Base-by-base conservation (phyloP, 2,329 filamentous ascomycete species). In the Anthostomella pinea region DNA sequence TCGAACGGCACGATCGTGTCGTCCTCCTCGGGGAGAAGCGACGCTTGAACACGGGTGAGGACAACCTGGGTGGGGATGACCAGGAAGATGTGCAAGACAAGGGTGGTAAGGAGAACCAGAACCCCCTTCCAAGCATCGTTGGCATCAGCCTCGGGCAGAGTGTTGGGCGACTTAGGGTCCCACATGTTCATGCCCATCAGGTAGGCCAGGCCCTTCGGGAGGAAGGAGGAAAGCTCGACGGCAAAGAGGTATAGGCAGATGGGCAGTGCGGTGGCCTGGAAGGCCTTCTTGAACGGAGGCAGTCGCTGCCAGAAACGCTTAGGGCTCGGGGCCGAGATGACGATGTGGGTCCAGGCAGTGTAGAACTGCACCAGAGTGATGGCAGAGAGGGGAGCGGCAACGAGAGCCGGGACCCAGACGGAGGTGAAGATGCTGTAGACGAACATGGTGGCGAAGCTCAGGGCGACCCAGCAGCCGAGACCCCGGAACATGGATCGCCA, bases 1-100 rank as follows among this genome's bases (percentile, higher is more conserved):
- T 97, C 91, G 54, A 97, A 95, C 20, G 87, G 83, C 22, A 97
- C 82, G 47, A 96, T 85, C 17, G 87, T 81, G 65, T 94, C 84
- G 49, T 89, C 77, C 13, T 87, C 81, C 41, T 87, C 83, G 1
- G 88, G 79, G 3, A 97, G 79, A 51, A 95, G 80, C 31, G 87
- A 91, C 6, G 90, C 89, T 60, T 95, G 88, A 22, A 95, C 81
- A 45, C 91, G 87, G 48, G 85, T 73, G 41, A 95, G 78, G 15
- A 87, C 77, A 20, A 91, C 85, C 41, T 78, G 75, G 24, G 87
- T 78, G 13, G 91, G 90, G 38, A 96, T 74, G 45, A 87, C 70
- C 41, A 90, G 63, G 37, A 88, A 64, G 27, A 84, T 63, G 38
- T 76, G 68, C 35, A 81, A 58, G 38, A 70, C 57, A 7, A 81